These are phyloP conservation scores for Lactifluus subvellereus DNA, from an alignment of 768 basidiomycete genomes.

Conservation along the genomic window DNA sequence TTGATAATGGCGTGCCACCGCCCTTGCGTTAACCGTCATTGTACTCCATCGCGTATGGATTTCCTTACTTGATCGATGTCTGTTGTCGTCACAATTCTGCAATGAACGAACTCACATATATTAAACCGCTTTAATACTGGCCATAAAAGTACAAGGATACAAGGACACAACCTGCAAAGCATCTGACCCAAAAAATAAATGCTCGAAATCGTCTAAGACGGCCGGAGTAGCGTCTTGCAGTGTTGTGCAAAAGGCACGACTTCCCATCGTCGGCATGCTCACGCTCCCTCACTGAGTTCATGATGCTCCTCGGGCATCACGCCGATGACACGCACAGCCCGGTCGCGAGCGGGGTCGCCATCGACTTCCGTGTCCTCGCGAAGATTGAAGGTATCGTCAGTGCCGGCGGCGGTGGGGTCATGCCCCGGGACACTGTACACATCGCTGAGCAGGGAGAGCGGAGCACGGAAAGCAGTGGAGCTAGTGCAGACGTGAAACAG, in stretches of 20 bases:
- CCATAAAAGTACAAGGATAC: background rate
- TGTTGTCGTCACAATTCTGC: no score
- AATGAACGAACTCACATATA: background rate
- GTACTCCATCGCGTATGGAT: background rate
- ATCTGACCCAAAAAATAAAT: background rate
- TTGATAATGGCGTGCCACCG: no score
- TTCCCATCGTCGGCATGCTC: slow-evolving; percentile 44
- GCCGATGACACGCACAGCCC: slow-evolving; percentile 51
- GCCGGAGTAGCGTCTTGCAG: slow-evolving; percentile 12
- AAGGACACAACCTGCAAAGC: background rate
- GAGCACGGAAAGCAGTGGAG: slow-evolving; percentile 53
- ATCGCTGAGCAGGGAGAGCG: slow-evolving; percentile 45
- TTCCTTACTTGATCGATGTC: no score
- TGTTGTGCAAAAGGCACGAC: slow-evolving; percentile 39
- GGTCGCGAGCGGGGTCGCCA: slow-evolving; percentile 52
- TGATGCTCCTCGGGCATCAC: slow-evolving; percentile 39
- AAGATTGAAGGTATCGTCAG: slow-evolving; percentile 41
- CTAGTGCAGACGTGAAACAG: slow-evolving; percentile 53
- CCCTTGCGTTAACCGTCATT: background rate
- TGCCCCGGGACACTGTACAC: background rate
- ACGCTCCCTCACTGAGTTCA: slow-evolving; percentile 33
- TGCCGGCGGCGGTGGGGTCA: slow-evolving; percentile 25
- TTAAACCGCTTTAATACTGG: background rate
- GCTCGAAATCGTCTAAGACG: background rate
- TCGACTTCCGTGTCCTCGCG: slow-evolving; percentile 72